Percentiles rank a stretch among this genome's conserved stretches.
Conservation (phyloP, 805 yeast genomes). For the Candida hispaniensis region DNA sequence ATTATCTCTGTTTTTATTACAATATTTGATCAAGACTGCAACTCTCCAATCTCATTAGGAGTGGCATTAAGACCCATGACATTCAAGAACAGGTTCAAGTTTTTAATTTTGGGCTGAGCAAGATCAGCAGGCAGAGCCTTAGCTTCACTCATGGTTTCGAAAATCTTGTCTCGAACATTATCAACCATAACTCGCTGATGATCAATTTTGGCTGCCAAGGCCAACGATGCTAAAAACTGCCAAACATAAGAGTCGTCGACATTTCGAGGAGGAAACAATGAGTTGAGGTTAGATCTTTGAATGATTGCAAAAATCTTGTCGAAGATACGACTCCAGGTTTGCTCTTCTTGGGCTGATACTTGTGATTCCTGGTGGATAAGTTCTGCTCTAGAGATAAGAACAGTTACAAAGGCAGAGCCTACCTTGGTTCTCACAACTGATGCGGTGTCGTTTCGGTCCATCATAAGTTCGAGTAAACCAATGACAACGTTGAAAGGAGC, state of each 20-base stretch:
- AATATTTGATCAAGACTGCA: slow-evolving; percentile 36
- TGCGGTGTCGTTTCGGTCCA: slow-evolving; percentile 59
- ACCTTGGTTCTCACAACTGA: slow-evolving; percentile 47
- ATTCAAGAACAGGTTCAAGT: slow-evolving; percentile 83
- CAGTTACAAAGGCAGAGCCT: slow-evolving; percentile 79
- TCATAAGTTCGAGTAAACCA: slow-evolving; percentile 57
- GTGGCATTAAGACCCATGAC: slow-evolving; percentile 94
- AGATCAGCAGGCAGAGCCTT: slow-evolving; percentile 43
- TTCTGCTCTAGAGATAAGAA: slow-evolving; percentile 86
- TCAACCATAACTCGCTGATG: slow-evolving; percentile 84
- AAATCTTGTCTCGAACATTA: slow-evolving; percentile 86
- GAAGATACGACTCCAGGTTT: slow-evolving; percentile 70
- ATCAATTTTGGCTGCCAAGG: slow-evolving; percentile 84
- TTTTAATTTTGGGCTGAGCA: slow-evolving; percentile 51
- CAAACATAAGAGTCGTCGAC: slow-evolving; percentile 77
- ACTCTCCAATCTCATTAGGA: slow-evolving; percentile 77
- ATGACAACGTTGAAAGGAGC: slow-evolving; percentile 70
- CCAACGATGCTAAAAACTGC: slow-evolving; percentile 93
- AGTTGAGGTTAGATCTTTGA: slow-evolving; percentile 57
- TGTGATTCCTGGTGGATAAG: slow-evolving; percentile 69
- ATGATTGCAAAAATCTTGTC: slow-evolving; percentile 69
- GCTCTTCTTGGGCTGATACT: slow-evolving; percentile 40
- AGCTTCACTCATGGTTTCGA: slow-evolving; percentile 74
- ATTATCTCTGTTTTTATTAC: too few relatives aligned
- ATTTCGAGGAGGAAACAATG: slow-evolving; percentile 64